Evolutionary conservation across 2,329 filamentous ascomycete species (phyloP).

Genomic region (Talaromyces pinophilus): DNA sequence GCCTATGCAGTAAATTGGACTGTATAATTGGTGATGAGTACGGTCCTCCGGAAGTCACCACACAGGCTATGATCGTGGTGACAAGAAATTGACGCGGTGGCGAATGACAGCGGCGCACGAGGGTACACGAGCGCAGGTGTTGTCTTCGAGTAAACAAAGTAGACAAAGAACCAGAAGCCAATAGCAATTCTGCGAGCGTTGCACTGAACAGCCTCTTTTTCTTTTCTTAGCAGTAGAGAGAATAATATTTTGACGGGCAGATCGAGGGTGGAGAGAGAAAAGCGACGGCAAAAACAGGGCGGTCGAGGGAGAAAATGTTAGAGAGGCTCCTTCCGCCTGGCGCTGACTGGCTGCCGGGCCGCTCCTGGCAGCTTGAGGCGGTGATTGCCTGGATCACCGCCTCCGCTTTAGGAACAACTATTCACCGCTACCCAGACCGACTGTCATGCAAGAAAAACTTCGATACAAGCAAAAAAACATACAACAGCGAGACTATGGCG

Average conservation of each 20-base stretch:
- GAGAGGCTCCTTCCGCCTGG: slow-evolving; percentile 17
- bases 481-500: too few relatives aligned
- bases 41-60: not conserved
- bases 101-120: slow-evolving; percentile 25
- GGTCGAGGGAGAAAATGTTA: slow-evolving; percentile 30
- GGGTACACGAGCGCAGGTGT: slow-evolving; percentile 11
- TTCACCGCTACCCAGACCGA: slow-evolving; percentile 5
- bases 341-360: slow-evolving; percentile 22
- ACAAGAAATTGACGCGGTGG: slow-evolving; percentile 20
- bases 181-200: not conserved
- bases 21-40: not conserved
- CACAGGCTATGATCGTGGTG: not conserved
- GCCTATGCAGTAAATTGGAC: not conserved
- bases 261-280: slow-evolving; percentile 29
- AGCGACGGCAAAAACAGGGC: slow-evolving; percentile 43
- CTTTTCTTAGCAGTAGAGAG: not conserved
- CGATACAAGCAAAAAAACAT: not conserved
- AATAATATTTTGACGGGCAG: slow-evolving; percentile 24
- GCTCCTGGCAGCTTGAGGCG: slow-evolving; percentile 17
- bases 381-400: slow-evolving; percentile 22
- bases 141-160: slow-evolving; percentile 10
- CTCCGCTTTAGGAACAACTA: slow-evolving; percentile 22
- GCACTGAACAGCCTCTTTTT: slow-evolving; percentile 2
- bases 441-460: not conserved
- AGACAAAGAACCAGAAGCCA: not conserved